Base-by-base conservation (phyloP, 2,329 filamentous ascomycete species). In the Aspergillaceae sp. region DNA sequence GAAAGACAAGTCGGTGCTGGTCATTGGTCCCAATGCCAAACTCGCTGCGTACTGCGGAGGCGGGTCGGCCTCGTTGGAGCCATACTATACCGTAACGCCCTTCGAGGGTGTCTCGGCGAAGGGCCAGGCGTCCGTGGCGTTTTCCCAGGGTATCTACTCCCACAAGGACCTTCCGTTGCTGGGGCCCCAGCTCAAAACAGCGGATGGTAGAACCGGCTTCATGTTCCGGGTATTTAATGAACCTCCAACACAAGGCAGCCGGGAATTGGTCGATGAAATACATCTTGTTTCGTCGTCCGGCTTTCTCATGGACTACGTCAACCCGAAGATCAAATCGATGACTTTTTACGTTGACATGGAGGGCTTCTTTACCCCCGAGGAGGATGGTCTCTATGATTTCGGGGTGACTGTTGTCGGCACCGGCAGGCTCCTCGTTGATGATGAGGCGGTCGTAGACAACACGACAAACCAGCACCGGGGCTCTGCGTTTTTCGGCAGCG, bases 401-500 rank as follows among this genome's bases (percentile, higher is more conserved):
- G 78, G 81, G n/a, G 69, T 84, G 28, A 78, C 79, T 4, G 82
- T 85, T 5, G 76, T 76, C 38, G 83, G 83, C 28, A 82, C 79
- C 1, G 82, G 80, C n/a, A 79, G 78, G 53, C 70, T 85, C 7
- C 82, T 76, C 52, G 73, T 85, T 46, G 77, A 86, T 51, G 80
- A 70, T 48, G 68, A 80, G 48, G 65, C 83, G 2, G 70, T 85
- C 29, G 75, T 86, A 19, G 80, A 85, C 64, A 84, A 86, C 56
- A 74, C 76, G 11, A 82, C 79, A 42, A 78, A 80, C 48, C 83
- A 86, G 60, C 69, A 63, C 41, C 74, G 77, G 27, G 80, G 82
- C 7, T 77, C 80, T 40, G 76, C 77, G 3, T 86, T 86, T 70
- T 82, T 84, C 50, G 79, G 82, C 19, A 73, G 72, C 11, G 82